Evolutionary conservation across 352 stramenopile genomes (phyloP).

Genomic region (Pythium sukuiense): DNA sequence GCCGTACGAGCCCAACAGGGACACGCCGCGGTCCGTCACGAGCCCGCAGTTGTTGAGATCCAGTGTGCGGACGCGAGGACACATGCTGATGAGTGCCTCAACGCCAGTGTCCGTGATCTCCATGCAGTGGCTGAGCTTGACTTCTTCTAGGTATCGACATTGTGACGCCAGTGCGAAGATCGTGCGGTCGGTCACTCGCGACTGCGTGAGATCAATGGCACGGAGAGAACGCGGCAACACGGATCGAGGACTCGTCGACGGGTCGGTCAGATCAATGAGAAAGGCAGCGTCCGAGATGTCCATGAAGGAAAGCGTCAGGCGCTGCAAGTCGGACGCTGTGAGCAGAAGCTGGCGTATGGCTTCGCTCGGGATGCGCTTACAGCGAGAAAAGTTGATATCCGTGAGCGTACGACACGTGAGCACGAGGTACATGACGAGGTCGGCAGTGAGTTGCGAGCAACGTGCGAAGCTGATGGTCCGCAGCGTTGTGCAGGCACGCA

Average conservation of each 20-base stretch:
- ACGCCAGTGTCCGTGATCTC: slow-evolving; percentile 80
- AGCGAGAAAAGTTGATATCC: slow-evolving; percentile 80
- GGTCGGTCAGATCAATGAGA: slow-evolving; percentile 13
- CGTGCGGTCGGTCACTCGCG: slow-evolving; percentile 64
- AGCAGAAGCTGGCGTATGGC: slow-evolving; percentile 67
- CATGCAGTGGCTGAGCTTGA: slow-evolving; percentile 75
- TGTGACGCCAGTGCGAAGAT: slow-evolving; percentile 62
- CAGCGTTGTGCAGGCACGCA: slow-evolving; percentile 74
- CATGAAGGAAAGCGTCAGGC: slow-evolving; percentile 85
- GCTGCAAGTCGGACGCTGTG: slow-evolving; percentile 56
- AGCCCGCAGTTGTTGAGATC: slow-evolving; percentile 82
- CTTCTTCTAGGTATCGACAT: slow-evolving; percentile 61
- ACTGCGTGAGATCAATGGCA: slow-evolving; percentile 73
- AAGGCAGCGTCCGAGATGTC: slow-evolving; percentile 72
- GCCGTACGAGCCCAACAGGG: slow-evolving; percentile 48
- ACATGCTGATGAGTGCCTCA: slow-evolving; percentile 57
- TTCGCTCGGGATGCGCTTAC: slow-evolving; percentile 82
- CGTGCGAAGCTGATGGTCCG: slow-evolving; percentile 77
- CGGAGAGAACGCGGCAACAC: slow-evolving; percentile 46
- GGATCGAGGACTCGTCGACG: slow-evolving; percentile 11
- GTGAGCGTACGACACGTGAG: slow-evolving; percentile 76
- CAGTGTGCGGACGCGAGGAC: slow-evolving; percentile 48
- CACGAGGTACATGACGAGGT: slow-evolving; percentile 77
- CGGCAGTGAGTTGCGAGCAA: slow-evolving; percentile 78
- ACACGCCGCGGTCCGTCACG: slow-evolving; percentile 74